phyloP scores from a whole-genome alignment of 2,329 filamentous ascomycete genomes.

The Cladophialophora exuberans region DNA sequence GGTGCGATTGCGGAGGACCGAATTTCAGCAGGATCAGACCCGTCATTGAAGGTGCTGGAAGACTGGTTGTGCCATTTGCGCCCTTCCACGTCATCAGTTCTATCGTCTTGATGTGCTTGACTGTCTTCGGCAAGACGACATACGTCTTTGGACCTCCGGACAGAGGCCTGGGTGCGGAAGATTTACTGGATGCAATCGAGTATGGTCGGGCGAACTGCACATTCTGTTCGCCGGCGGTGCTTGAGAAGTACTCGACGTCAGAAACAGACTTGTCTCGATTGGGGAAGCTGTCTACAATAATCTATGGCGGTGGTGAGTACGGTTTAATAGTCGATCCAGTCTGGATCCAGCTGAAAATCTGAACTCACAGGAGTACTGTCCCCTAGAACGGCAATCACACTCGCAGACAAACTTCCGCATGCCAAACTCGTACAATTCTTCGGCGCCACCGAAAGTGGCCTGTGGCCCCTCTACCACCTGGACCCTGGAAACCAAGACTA shows the following conservation, averaged over 20 bases:
- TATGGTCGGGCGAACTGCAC: conserved; percentile 3
- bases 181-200: conserved; percentile 4
- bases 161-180: background rate
- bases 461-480: background rate
- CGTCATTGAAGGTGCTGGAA: background rate
- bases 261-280: background rate
- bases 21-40: conserved; percentile 6
- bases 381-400: background rate
- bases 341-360: background rate
- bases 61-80: conserved; percentile 6
- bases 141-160: conserved; percentile 10
- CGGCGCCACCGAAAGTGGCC: conserved; percentile 5
- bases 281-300: background rate
- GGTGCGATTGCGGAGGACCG: conserved; percentile 8
- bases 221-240: conserved; percentile 7
- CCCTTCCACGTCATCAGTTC: conserved; percentile 11
- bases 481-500: background rate
- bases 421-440: conserved; percentile 3
- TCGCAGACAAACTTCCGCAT: background rate
- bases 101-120: conserved; percentile 8
- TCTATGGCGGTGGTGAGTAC: conserved; percentile 5
- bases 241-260: conserved; percentile 6
- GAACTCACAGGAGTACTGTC: conserved; percentile 1
- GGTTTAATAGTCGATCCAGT: background rate
- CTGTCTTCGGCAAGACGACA: conserved; percentile 6